Evolutionary conservation across 768 basidiomycete genomes (phyloP).

Genomic region (Coprinopsis sp.): DNA sequence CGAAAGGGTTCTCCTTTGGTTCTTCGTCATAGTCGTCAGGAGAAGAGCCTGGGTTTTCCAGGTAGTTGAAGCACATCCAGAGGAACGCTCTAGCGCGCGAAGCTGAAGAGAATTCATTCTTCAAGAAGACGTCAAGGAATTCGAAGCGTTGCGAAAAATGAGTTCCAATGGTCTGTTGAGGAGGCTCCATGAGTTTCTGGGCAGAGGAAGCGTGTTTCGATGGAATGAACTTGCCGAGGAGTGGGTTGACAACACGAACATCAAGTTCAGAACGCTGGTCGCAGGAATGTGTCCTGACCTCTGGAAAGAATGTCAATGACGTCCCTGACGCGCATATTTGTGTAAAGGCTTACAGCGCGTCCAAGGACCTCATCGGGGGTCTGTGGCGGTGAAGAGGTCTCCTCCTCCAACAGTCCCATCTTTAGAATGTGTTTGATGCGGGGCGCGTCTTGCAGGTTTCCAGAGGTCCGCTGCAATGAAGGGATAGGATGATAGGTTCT

Average conservation of each 20-base stretch:
- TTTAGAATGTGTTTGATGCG: slow-evolving; percentile 75
- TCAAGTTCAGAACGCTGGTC: slow-evolving; percentile 64
- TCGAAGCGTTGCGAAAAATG: slow-evolving; percentile 68
- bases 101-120: slow-evolving; percentile 62
- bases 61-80: slow-evolving; percentile 79
- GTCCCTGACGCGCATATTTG: no score
- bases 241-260: slow-evolving; percentile 66
- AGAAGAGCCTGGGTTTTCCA: slow-evolving; percentile 41
- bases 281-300: slow-evolving; percentile 53
- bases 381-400: slow-evolving; percentile 42
- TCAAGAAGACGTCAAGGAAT: slow-evolving; percentile 80
- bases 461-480: slow-evolving; percentile 60
- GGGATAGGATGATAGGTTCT: slow-evolving; percentile 79
- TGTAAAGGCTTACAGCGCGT: slow-evolving; percentile 40
- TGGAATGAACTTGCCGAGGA: slow-evolving; percentile 39
- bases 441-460: slow-evolving; percentile 74
- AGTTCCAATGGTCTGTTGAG: slow-evolving; percentile 49
- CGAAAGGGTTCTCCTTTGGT: slow-evolving; percentile 52
- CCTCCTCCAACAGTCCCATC: slow-evolving; percentile 45
- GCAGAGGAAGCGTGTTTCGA: not conserved
- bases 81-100: slow-evolving; percentile 79
- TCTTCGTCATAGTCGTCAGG: slow-evolving; percentile 39
- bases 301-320: slow-evolving; percentile 19
- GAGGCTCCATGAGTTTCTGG: slow-evolving; percentile 16
- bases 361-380: slow-evolving; percentile 55